Evolutionary conservation across 495 filamentous ascomycete genomes (phyloP).

Genomic region (Rhypophila decipiens): DNA sequence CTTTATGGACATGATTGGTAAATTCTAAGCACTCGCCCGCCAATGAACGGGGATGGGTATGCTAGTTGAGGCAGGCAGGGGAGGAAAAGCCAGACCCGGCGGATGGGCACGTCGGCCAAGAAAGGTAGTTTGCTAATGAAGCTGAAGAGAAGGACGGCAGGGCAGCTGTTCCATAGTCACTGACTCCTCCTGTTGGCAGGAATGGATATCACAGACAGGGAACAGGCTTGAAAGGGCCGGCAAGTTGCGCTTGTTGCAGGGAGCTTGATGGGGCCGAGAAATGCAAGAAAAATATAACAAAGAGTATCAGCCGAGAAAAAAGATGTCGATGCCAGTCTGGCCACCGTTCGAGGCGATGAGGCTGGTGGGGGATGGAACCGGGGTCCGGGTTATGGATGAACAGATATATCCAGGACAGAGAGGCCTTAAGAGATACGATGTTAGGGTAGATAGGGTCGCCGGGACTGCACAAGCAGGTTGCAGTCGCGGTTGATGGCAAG

Average conservation of each 20-base stretch:
- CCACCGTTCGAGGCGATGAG: conserved; percentile 14
- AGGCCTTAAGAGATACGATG: conserved; percentile 14
- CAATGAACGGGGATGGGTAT: conserved; percentile 33
- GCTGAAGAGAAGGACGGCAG: conserved; percentile 24
- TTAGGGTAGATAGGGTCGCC: conserved; percentile 12
- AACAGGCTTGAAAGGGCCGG: conserved; percentile 33
- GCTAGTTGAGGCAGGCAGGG: conserved; percentile 23
- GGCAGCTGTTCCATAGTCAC: conserved; percentile 35
- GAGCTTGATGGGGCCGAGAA: conserved; percentile 13
- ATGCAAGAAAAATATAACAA: conserved; percentile 4
- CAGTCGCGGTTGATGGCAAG: conserved; percentile 13
- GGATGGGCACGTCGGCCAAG: conserved; percentile 36
- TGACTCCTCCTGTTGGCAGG: conserved; percentile 26
- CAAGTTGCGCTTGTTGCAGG: conserved; percentile 31
- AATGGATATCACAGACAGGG: conserved; percentile 25
- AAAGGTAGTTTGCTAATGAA: conserved; percentile 29
- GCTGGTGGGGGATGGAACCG: conserved; percentile 21
- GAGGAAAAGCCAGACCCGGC: conserved; percentile 27
- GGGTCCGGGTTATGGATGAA: conserved; percentile 19
- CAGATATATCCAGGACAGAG: conserved; percentile 12
- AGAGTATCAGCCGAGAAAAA: no score
- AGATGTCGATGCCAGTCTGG: conserved; percentile 17
- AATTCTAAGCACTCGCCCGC: conserved; percentile 18
- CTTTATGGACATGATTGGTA: conserved; percentile 40
- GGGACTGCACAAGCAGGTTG: conserved; percentile 18